Base-by-base conservation (phyloP, 768 basidiomycete species). In the Albatrellus ellisii region DNA sequence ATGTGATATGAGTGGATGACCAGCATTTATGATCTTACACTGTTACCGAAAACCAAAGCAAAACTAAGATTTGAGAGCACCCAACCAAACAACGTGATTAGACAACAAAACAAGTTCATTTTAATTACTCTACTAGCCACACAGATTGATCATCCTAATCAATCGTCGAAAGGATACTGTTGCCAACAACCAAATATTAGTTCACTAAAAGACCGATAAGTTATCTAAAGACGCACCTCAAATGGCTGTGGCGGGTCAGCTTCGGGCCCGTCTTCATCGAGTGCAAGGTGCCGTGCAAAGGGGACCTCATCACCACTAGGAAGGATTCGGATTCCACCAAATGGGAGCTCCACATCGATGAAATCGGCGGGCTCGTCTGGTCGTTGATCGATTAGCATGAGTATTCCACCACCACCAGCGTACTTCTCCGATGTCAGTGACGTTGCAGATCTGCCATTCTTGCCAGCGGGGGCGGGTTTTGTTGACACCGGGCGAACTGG, bases 331-430 rank as follows among this genome's bases (percentile, higher is more conserved):
- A n/a, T n/a, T n/a, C n/a, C n/a, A n/a, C n/a, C n/a, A n/a, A n/a
- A n/a, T n/a, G n/a, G n/a, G n/a, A n/a, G n/a, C n/a, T n/a, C n/a
- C n/a, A n/a, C n/a, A n/a, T 74, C 72, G 43, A 97, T 79, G 55
- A 80, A 80, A 54, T 90, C 84, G 4, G 70, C 73, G 45, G 73
- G 73, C 43, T 81, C 81, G 20, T 70, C 72, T 8, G 86, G 79
- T 49, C 67, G 70, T 35, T 69, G 69, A 60, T 95, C 91, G 27
- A 71, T 63, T 44, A 99, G 59, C 46, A 99, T 72, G 42, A 99
- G 56, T 48, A 98, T 91, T 4, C 91, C 91, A 34, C 86, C 86
- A 15, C 88, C 90, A 27, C 82, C 79, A 27, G 75, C 77, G 51
- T 73, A 79, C 49, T 72, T 75, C 55, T 81, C 76, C 25, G 74